Base-by-base conservation (phyloP, 306 rosid genomes). In the Ochetophila trinervis region DNA sequence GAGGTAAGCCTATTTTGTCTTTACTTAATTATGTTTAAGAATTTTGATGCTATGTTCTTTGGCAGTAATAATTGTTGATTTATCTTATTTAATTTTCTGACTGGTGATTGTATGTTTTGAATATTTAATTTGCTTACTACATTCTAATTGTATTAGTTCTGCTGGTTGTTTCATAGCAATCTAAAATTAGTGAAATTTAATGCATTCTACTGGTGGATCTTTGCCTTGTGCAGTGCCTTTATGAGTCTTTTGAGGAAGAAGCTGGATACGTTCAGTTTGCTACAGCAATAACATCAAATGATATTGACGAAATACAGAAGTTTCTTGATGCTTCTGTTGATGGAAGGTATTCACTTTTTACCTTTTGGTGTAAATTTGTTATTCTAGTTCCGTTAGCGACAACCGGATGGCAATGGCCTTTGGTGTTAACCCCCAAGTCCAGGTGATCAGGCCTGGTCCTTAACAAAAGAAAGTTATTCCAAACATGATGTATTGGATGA, bases 231-330 rank as follows among this genome's bases (percentile, higher is more conserved):
- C 84, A 93, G 99, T 77, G 78, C 68, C 99, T 90, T 52, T 89
- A 90, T 50, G 79, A 85, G 67, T 87, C 97, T 63, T 90, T 90
- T 58, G 80, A 51, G 61, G 95, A 92, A 83, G 91, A 93, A 73
- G 17, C 81, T 76, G 97, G 97, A 56, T 62, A 75, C 78, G 57
- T 93, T 75, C 90, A 87, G 81, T 90, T 87, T 82, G 99, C 99
- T 42, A 86, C 96, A 13, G 70, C 97, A 80, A 81, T 88, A 79
- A 90, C 81, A 62, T 87, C 99, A 71, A 93, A 76, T 61, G 95
- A 93, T 80, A 76, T 93, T 19, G 99, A 90, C 73, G 99, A 89
- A 79, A 83, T 93, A 81, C 99, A 93, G 51, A 84, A 71, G 20
- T 93, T 93, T 83, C 96, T 90, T 50, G 88, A 93, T 63, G 61